Evolutionary conservation across 2,329 filamentous ascomycete species (phyloP).

Genomic region (Aspergillus ochraceoroseus): DNA sequence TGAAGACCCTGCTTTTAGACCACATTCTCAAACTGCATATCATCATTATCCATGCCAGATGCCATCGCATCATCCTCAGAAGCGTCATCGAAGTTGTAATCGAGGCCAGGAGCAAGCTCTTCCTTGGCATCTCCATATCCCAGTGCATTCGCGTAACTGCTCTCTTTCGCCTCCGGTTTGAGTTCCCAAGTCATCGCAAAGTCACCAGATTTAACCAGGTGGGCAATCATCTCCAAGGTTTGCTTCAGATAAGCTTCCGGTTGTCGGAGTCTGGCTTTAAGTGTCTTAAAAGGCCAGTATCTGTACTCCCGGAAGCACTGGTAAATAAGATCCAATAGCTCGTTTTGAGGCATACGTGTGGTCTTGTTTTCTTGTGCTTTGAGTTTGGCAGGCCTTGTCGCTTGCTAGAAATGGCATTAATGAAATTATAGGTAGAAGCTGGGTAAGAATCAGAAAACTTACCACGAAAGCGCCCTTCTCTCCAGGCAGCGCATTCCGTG

Average conservation of each 20-base stretch:
- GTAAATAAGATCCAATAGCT: constrained; percentile 81
- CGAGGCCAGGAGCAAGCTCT: constrained; percentile 46
- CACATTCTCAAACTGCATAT: constrained; percentile 78
- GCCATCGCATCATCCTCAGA: constrained; percentile 48
- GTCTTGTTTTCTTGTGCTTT: constrained; percentile 70
- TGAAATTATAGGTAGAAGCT: constrained; percentile 3
- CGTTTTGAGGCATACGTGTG: constrained; percentile 81
- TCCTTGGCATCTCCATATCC: constrained; percentile 49
- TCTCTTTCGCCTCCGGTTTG: constrained; percentile 62
- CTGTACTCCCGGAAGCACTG: constrained; percentile 75
- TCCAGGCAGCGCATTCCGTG: constrained; percentile 50
- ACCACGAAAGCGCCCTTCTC: constrained; percentile 44
- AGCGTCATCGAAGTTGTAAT: constrained; percentile 47
- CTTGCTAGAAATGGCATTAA: constrained; percentile 37
- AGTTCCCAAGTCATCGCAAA: constrained; percentile 85
- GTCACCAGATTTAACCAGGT: constrained; percentile 72
- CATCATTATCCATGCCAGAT: constrained; percentile 56
- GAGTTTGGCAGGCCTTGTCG: constrained; percentile 51
- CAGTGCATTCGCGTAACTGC: constrained; percentile 44
- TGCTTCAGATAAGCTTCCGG: constrained; percentile 91
- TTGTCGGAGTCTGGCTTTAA: constrained; percentile 72
- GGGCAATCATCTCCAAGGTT: constrained; percentile 74
- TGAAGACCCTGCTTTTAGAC: constrained; percentile 27
- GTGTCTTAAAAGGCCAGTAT: constrained; percentile 89
- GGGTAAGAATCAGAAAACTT: constrained; percentile 20